phyloP scores from a whole-genome alignment of 164 flowering plant species.

The Piper betle region DNA sequence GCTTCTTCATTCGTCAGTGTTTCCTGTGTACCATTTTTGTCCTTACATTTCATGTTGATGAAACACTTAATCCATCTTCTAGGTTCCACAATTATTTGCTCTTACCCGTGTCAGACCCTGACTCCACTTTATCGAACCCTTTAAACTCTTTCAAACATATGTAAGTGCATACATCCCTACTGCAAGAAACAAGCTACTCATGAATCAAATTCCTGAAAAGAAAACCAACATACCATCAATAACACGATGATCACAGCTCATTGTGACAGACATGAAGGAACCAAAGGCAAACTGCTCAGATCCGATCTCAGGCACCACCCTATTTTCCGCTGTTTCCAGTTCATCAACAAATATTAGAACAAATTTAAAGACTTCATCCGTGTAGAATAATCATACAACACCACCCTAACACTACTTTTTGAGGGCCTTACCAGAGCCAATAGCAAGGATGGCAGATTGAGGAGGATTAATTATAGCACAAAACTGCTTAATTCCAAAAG shows the following conservation, averaged over 20 bases:
- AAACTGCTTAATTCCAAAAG: constrained; percentile 85
- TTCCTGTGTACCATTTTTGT: too few species aligned
- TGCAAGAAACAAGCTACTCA: not conserved
- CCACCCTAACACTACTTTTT: not conserved
- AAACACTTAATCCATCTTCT: too few species aligned
- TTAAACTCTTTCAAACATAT: too few species aligned
- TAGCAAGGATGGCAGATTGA: constrained; percentile 92
- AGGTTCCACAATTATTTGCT: too few species aligned
- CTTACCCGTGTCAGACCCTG: too few species aligned
- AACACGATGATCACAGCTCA: constrained; percentile 97
- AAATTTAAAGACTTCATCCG: too few species aligned
- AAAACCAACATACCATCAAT: constrained; percentile 48
- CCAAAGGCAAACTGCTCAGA: constrained; percentile 52
- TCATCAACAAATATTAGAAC: not conserved
- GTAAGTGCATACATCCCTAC: not conserved
- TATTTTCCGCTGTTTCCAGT: constrained; percentile 28
- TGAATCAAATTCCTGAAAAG: not conserved
- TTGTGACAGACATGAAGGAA: constrained; percentile 86
- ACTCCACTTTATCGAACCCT: too few species aligned
- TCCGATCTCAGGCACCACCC: constrained; percentile 64
- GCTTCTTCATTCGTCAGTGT: too few species aligned
- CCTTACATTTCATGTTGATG: too few species aligned
- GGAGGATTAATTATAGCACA: constrained; percentile 94
- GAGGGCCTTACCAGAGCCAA: constrained; percentile 68
- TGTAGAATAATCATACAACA: too few species aligned